Evolutionary conservation across 2,329 filamentous ascomycete species (phyloP), one percentile per base, ranked within the genome.

Genomic region (Clonostachys chloroleuca): DNA sequence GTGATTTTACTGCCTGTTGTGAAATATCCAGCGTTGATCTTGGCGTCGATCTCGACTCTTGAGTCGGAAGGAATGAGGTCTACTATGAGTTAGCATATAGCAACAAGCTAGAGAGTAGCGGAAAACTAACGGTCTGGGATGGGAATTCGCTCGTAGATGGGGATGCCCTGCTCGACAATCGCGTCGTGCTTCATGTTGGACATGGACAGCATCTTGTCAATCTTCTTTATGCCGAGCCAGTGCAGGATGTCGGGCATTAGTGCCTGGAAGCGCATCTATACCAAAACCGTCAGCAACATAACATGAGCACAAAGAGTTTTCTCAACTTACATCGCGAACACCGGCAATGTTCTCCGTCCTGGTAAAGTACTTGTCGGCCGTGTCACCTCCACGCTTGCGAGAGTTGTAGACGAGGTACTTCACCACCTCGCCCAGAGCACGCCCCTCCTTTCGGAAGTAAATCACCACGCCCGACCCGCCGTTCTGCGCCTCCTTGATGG

Each of bases 161-260:
- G 59, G 58, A 56, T 60, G 54, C 85, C 88, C 72, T 92, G 87
- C 49, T 83, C 80, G 47, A 94, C 89, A 60, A 94, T 92, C 46
- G 89, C 89, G 70, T 94, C 89, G 68, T 94, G 86, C 73, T 94
- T 92, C 88, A 92, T 92, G 70, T 97, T 95, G 69, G 89, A 95
- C 94, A 97, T 97, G 72, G 89, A 95, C 58, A 96, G 74, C 94
- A 97, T 99, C 51, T 91, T 81, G 66, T 99, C 94, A 62, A 99
- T 97, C 77, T 97, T 97, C 64, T 88, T 94, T 63, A 99, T 96
- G 52, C 94, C 94, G 34, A 99, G 81, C 94, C 94, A 97, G 69
- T 97, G 94, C 46, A 97, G 78, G 55, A 97, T 95, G 65, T 96
- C 91, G 36, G 94, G 92, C 94, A 97, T 97, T 47, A 99, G 76